Percentiles rank a stretch among this genome's conserved stretches.
Evolutionary conservation across 1,284 basidiomycete genomes (phyloP).

Genomic region (Melampsora occidentalis): DNA sequence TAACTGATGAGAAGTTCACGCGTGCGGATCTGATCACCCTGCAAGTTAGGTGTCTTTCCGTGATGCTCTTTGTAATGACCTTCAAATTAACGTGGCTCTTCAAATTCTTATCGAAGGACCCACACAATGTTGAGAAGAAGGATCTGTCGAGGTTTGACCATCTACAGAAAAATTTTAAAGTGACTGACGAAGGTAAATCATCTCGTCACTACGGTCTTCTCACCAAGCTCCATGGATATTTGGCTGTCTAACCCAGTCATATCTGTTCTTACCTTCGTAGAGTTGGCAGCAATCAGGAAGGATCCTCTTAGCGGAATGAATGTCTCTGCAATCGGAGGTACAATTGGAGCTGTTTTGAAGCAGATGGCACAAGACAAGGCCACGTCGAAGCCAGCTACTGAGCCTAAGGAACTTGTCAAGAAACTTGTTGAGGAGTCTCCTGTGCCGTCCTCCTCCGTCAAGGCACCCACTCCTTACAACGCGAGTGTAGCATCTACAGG

Average conservation of each 20-base stretch:
- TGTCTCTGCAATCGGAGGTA: slow-evolving; percentile 51
- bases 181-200: slow-evolving; percentile 34
- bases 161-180: slow-evolving; percentile 52
- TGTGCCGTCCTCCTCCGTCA: slow-evolving; percentile 18
- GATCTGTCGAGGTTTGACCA: slow-evolving; percentile 52
- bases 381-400: slow-evolving; percentile 16
- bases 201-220: neutral
- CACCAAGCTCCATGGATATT: neutral
- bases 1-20: slow-evolving; percentile 76
- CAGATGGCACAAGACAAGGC: slow-evolving; percentile 45
- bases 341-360: slow-evolving; percentile 47
- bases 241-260: neutral
- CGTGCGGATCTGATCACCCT: slow-evolving; percentile 88
- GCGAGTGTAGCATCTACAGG: slow-evolving; percentile 85
- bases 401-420: neutral
- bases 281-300: slow-evolving; percentile 48
- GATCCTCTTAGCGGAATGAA: slow-evolving; percentile 52
- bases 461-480: slow-evolving; percentile 64
- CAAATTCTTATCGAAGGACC: slow-evolving; percentile 51
- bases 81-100: slow-evolving; percentile 13
- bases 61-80: slow-evolving; percentile 12
- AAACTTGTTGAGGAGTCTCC: slow-evolving; percentile 25
- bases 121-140: slow-evolving; percentile 51
- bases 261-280: slow-evolving; percentile 43
- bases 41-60: slow-evolving; percentile 69